A percentile compares a stretch with the other conserved stretches of the same genome.
These are phyloP conservation scores for Seiridium unicorne DNA, from an alignment of 2,329 filamentous ascomycete genomes.

Conservation along the genomic window DNA sequence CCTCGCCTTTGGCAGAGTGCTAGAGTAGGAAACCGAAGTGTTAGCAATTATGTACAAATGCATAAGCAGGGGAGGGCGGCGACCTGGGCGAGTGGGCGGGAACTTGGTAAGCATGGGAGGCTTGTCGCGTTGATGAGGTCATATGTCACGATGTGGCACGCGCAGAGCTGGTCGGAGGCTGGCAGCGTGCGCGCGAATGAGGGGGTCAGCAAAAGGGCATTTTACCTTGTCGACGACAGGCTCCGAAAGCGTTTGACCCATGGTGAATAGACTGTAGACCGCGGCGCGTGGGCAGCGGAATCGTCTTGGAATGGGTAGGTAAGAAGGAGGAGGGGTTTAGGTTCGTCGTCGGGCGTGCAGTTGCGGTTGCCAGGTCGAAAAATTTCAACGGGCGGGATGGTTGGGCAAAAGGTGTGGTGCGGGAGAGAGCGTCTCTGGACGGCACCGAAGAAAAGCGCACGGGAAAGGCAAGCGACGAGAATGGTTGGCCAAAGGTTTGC, in stretches of 20 bases:
- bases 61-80: not conserved
- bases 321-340: conserved; percentile 16
- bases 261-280: conserved; percentile 44
- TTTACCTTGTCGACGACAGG: conserved; percentile 97
- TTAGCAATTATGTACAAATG: conserved; percentile 14
- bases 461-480: not conserved
- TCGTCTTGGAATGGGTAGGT: conserved; percentile 21
- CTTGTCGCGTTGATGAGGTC: conserved; percentile 13
- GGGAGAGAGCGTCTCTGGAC: not conserved
- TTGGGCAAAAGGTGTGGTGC: not conserved
- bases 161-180: conserved; percentile 5
- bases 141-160: conserved; percentile 15
- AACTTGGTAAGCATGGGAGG: not conserved
- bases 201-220: not conserved
- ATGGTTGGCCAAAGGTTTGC: not conserved
- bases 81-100: not conserved
- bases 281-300: conserved; percentile 16
- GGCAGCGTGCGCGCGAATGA: conserved; percentile 5
- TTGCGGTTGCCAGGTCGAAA: conserved; percentile 5
- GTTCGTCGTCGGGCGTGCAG: conserved; percentile 13
- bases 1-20: conserved; percentile 85
- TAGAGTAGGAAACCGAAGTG: conserved; percentile 33
- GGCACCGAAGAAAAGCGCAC: not conserved
- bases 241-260: conserved; percentile 99
- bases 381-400: not conserved